phyloP scores from a whole-genome alignment of 1,139 yeast genomes.

The Hanseniaspora gamundiae region DNA sequence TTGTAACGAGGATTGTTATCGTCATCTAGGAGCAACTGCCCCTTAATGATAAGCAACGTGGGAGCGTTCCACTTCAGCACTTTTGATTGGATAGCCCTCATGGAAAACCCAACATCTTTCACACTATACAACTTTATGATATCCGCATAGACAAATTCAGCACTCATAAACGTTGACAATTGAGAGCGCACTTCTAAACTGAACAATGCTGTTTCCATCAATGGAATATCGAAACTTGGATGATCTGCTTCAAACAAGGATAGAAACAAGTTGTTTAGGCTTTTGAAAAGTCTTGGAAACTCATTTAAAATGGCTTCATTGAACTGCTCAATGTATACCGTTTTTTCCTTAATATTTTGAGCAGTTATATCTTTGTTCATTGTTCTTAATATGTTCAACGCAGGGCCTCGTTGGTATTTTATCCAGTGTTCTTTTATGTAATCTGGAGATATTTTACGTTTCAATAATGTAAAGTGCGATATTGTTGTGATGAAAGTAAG shows the following conservation, averaged over 20 bases:
- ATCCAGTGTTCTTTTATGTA: slow-evolving; percentile 13
- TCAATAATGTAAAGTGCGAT: slow-evolving; percentile 22
- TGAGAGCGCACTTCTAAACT: slow-evolving; percentile 24
- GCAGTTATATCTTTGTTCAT: slow-evolving; percentile 28
- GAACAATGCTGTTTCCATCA: slow-evolving; percentile 20
- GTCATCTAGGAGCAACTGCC: slow-evolving; percentile 35
- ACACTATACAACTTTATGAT: slow-evolving; percentile 62
- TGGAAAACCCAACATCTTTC: slow-evolving; percentile 66
- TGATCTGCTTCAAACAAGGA: slow-evolving; percentile 18
- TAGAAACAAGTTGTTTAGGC: slow-evolving; percentile 30
- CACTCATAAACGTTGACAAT: slow-evolving; percentile 22
- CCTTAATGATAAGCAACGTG: slow-evolving; percentile 56
- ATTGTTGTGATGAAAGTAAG: slow-evolving; percentile 34
- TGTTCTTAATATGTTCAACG: slow-evolving; percentile 33
- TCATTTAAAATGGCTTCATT: slow-evolving; percentile 22
- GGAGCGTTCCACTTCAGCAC: slow-evolving; percentile 90
- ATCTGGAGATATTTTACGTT: slow-evolving; percentile 14
- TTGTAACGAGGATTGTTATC: slow-evolving; percentile 31
- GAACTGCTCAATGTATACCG: slow-evolving; percentile 30
- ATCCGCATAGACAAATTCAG: slow-evolving; percentile 29
- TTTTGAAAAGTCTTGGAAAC: slow-evolving; percentile 30
- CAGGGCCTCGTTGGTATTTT: slow-evolving; percentile 17
- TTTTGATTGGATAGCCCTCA: slow-evolving; percentile 73
- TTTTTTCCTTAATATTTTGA: slow-evolving; percentile 15
- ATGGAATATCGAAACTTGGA: slow-evolving; percentile 2